Conservation (phyloP, 176 grass and related monocot species). For the Lolium rigidum region DNA sequence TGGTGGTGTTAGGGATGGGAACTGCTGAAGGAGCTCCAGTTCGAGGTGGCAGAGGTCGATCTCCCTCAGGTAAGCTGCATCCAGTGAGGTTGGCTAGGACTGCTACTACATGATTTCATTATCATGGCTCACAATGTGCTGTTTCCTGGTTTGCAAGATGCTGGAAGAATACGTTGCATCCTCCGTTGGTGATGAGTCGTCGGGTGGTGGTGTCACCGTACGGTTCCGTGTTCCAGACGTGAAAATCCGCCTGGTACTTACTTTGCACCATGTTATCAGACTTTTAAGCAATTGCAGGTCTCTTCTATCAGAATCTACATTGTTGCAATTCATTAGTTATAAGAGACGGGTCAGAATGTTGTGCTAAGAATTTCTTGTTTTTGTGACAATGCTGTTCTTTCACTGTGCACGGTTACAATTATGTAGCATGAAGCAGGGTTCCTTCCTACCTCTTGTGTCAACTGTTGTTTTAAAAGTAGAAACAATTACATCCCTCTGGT, state of each 20-base stretch:
- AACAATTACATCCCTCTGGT: background rate
- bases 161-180: conserved; percentile 51
- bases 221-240: conserved; percentile 45
- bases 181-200: conserved; percentile 34
- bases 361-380: conserved; percentile 34
- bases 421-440: background rate
- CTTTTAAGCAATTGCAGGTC: conserved; percentile 25
- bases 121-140: conserved; percentile 29
- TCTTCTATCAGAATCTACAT: background rate
- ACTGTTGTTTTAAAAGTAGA: conserved; percentile 24
- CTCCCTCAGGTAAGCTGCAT: conserved; percentile 61
- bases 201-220: conserved; percentile 44
- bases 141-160: conserved; percentile 37
- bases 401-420: background rate
- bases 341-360: background rate
- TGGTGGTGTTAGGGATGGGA: conserved; percentile 52
- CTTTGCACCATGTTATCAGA: conserved; percentile 32
- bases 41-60: conserved; percentile 81
- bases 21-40: conserved; percentile 52
- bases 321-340: conserved; percentile 33
- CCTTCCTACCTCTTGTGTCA: conserved; percentile 16
- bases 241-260: conserved; percentile 71
- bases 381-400: background rate
- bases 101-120: conserved; percentile 13
- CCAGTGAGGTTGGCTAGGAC: background rate